Evolutionary conservation across 2,329 filamentous ascomycete genomes (phyloP).

Genomic region (Botrytis fragariae): DNA sequence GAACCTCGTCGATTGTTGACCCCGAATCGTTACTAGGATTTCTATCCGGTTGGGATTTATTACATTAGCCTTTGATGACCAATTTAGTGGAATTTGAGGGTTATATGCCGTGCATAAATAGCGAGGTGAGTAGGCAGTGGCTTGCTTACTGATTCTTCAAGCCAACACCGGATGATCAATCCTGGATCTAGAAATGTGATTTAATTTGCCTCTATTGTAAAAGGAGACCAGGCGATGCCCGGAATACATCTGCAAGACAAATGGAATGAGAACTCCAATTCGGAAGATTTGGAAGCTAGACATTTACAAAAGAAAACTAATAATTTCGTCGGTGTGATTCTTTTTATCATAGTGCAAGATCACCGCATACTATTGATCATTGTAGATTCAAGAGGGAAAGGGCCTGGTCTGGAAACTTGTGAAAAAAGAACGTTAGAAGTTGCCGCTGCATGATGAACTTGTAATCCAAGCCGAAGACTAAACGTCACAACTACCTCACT

Average conservation of each 20-base stretch:
- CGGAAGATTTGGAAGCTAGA: not conserved
- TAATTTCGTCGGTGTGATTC: not conserved
- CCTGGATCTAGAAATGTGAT: not conserved
- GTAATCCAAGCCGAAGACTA: no score
- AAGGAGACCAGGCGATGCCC: not conserved
- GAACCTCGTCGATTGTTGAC: not conserved
- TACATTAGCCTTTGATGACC: not conserved
- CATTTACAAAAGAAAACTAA: not conserved
- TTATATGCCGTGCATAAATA: not conserved
- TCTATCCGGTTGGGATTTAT: not conserved
- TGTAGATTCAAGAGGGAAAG: not conserved
- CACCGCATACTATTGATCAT: not conserved
- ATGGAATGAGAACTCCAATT: not conserved
- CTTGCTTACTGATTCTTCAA: not conserved
- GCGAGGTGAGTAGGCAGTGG: not conserved
- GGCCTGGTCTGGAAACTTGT: rapidly evolving
- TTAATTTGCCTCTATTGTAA: not conserved
- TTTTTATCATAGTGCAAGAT: not conserved
- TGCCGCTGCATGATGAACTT: not conserved
- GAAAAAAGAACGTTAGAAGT: not conserved
- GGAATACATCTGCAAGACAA: not conserved
- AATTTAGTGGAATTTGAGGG: not conserved
- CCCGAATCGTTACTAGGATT: not conserved
- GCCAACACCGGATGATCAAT: not conserved
- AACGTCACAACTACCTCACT: not conserved